Conservation (phyloP, 2,329 filamentous ascomycete species). For the Paracamarosporium sp. region DNA sequence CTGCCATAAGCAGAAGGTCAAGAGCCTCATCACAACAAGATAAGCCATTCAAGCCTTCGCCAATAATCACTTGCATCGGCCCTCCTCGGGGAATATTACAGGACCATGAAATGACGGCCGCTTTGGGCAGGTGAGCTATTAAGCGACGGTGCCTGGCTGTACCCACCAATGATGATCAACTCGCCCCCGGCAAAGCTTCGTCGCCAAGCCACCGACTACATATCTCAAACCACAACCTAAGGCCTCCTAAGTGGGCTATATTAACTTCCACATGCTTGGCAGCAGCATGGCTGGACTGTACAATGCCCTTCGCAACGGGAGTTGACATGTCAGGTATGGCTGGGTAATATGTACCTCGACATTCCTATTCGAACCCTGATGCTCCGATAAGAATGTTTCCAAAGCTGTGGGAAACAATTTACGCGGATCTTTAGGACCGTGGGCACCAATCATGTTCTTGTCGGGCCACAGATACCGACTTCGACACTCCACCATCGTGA, state of each 20-base stretch:
- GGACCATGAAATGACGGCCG: neutral
- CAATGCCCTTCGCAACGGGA: neutral
- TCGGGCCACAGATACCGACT: neutral
- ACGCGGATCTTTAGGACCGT: neutral
- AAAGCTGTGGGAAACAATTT: neutral
- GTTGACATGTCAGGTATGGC: neutral
- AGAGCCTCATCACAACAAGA: neutral
- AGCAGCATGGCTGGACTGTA: neutral
- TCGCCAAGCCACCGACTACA: slow-evolving; percentile 2
- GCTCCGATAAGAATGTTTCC: slow-evolving; percentile 6
- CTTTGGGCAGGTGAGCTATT: slow-evolving; percentile 10
- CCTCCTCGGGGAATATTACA: slow-evolving; percentile 5
- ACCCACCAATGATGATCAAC: neutral
- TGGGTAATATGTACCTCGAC: neutral
- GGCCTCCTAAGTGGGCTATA: neutral
- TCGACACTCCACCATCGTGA: neutral
- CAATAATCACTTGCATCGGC: neutral
- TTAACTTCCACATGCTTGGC: slow-evolving; percentile 1
- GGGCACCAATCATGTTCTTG: neutral
- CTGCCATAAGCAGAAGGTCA: neutral
- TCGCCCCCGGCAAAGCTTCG: neutral
- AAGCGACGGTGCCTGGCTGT: slow-evolving; percentile 8
- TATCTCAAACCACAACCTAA: neutral
- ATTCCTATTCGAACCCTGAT: slow-evolving; percentile 12
- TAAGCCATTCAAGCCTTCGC: slow-evolving; percentile 2